Percentiles rank a stretch among this genome's conserved stretches.
phyloP scores from a whole-genome alignment of 352 stramenopile species.

The Phytophthora cactorum region DNA sequence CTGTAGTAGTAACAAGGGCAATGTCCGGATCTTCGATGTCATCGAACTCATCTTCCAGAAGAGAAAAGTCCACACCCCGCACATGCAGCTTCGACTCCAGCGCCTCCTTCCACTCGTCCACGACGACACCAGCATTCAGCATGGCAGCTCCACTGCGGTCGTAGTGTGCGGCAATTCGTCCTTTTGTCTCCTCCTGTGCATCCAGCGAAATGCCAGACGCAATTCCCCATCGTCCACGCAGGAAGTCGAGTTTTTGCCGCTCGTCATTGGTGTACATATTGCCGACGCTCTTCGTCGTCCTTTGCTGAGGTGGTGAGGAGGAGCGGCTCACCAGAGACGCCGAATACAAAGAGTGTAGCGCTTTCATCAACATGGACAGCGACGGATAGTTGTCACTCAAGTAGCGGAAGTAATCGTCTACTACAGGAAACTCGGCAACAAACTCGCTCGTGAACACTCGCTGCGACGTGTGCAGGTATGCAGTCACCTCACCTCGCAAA shows the following conservation, averaged over 20 bases:
- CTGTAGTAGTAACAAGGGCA: neutral
- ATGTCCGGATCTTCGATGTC: conserved; percentile 10
- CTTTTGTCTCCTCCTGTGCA: conserved; percentile 12
- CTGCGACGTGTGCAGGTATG: conserved; percentile 69
- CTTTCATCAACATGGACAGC: conserved; percentile 70
- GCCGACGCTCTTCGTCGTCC: neutral
- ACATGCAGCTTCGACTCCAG: conserved; percentile 28
- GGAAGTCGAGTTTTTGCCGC: conserved; percentile 35
- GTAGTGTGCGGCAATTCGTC: conserved; percentile 26
- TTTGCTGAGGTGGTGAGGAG: conserved; percentile 4
- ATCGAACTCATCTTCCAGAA: conserved; percentile 39
- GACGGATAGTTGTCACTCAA: conserved; percentile 65
- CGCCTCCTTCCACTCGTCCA: conserved; percentile 46
- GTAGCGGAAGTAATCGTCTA: conserved; percentile 76
- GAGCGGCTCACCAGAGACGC: conserved; percentile 16
- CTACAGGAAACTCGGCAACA: conserved; percentile 59
- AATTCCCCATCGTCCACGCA: conserved; percentile 33
- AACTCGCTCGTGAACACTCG: conserved; percentile 53
- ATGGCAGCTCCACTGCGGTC: conserved; percentile 33
- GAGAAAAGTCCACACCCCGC: conserved; percentile 49
- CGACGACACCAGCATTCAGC: conserved; percentile 31
- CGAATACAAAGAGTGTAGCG: conserved; percentile 58
- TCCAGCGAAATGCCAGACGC: conserved; percentile 6
- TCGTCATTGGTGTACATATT: conserved; percentile 28
- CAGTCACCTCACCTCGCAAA: conserved; percentile 68